These are phyloP conservation scores for Metschnikowia aberdeeniae DNA, from an alignment of 805 yeast species.

Conservation along the genomic window DNA sequence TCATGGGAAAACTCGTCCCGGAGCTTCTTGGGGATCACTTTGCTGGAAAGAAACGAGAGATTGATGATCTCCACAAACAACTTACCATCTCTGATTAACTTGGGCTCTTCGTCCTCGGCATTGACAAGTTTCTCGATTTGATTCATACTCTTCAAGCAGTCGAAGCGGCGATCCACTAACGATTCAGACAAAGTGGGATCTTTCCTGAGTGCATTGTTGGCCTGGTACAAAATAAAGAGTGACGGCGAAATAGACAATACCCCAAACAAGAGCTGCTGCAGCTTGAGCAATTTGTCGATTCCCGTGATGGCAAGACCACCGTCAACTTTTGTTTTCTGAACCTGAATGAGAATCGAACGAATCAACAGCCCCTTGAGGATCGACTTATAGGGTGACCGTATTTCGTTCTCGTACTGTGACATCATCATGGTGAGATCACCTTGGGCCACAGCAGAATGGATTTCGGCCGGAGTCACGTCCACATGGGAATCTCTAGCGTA, in stretches of 20 bases:
- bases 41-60: conserved; percentile 47
- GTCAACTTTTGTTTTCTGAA: conserved; percentile 96
- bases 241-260: conserved; percentile 87
- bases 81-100: conserved; percentile 41
- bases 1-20: conserved; percentile 59
- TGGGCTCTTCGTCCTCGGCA: conserved; percentile 11
- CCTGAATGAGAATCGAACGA: conserved; percentile 76
- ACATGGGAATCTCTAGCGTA: conserved; percentile 42
- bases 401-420: conserved; percentile 73
- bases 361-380: conserved; percentile 66
- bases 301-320: conserved; percentile 88
- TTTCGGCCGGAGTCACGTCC: conserved; percentile 19
- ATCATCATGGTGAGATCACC: conserved; percentile 82
- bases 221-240: conserved; percentile 50
- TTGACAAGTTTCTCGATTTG: conserved; percentile 53
- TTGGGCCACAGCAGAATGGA: conserved; percentile 49
- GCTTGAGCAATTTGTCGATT: conserved; percentile 80
- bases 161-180: conserved; percentile 28
- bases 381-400: conserved; percentile 64
- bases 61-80: conserved; percentile 63
- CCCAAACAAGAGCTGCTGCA: conserved; percentile 94
- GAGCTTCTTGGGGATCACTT: conserved; percentile 48
- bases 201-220: conserved; percentile 27
- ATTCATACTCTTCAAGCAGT: conserved; percentile 45
- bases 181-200: conserved; percentile 30